These are phyloP conservation scores for Diacronema lutheri DNA, from an alignment of 78 protist genomes.

Conservation along the genomic window DNA sequence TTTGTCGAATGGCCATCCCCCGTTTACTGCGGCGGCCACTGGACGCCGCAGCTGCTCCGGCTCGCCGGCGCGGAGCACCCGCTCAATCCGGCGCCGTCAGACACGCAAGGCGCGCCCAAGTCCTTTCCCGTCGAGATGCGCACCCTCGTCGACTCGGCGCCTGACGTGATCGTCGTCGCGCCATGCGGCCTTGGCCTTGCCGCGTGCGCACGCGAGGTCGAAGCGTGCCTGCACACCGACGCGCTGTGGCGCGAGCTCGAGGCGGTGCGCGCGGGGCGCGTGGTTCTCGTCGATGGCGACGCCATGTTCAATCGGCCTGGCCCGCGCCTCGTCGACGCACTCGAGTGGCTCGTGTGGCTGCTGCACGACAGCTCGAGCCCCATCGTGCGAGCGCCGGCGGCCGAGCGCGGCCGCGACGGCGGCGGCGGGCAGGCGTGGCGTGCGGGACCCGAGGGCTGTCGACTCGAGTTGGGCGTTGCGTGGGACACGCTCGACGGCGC, in stretches of 20 bases:
- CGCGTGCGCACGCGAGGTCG: not conserved
- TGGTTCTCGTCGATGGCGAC: conserved; percentile 47
- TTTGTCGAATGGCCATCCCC: conserved; percentile 55
- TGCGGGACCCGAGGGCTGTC: not conserved
- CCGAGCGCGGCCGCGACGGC: no score
- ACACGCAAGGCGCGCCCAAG: conserved; percentile 11
- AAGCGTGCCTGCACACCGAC: not conserved
- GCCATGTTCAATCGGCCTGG: conserved; percentile 54
- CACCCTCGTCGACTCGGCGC: conserved; percentile 1
- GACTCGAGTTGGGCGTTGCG: no score
- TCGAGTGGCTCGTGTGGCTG: conserved; percentile 27
- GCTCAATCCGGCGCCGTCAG: not conserved
- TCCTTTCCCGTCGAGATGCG: not conserved
- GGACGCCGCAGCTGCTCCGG: conserved; percentile 52
- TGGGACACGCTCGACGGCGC: not conserved
- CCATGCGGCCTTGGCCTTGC: conserved; percentile 43
- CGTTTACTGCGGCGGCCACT: conserved; percentile 52
- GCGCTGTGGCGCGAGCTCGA: conserved; percentile 19
- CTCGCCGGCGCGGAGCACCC: conserved; percentile 51
- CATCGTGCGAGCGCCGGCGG: no score
- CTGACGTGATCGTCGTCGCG: conserved; percentile 25
- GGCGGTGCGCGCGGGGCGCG: conserved; percentile 26
- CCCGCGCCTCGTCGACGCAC: conserved; percentile 52
- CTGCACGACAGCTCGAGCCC: no score
- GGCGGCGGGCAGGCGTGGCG: not conserved